phyloP scores from a whole-genome alignment of 345 rosid genomes.

The Hypericum perforatum region DNA sequence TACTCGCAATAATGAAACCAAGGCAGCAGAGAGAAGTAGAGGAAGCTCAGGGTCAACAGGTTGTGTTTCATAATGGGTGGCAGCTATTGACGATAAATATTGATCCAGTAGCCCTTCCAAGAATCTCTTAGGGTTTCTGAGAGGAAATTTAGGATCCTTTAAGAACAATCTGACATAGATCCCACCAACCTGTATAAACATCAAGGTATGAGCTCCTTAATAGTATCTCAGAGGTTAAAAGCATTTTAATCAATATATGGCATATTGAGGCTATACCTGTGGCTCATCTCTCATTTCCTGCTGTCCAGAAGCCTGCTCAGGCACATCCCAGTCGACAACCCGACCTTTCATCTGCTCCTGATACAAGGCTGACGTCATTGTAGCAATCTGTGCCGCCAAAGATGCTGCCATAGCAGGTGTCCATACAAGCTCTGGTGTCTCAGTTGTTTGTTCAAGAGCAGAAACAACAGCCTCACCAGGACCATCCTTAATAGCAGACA shows the following conservation, averaged over 20 bases:
- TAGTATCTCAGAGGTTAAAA: not conserved
- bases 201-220: slow-evolving; percentile 14
- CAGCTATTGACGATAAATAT: slow-evolving; percentile 86
- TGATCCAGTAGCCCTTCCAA: slow-evolving; percentile 96
- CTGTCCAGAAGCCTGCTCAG: slow-evolving; percentile 91
- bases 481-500: slow-evolving; percentile 90
- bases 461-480: slow-evolving; percentile 97
- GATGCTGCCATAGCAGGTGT: slow-evolving; percentile 99
- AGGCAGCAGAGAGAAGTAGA: slow-evolving; percentile 93
- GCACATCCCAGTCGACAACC: slow-evolving; percentile 92
- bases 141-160: slow-evolving; percentile 96
- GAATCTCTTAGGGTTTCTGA: slow-evolving; percentile 90
- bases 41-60: slow-evolving; percentile 89
- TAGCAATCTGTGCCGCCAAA: slow-evolving; percentile 84
- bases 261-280: slow-evolving; percentile 37
- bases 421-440: slow-evolving; percentile 99
- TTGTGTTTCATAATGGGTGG: slow-evolving; percentile 73
- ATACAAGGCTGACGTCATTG: slow-evolving; percentile 87
- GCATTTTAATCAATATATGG: not conserved
- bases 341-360: slow-evolving; percentile 94
- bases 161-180: slow-evolving; percentile 86
- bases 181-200: slow-evolving; percentile 75
- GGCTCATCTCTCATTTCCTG: slow-evolving; percentile 89
- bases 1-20: slow-evolving; percentile 93
- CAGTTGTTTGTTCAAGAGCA: slow-evolving; percentile 88